Evolutionary conservation across 1,284 basidiomycete genomes (phyloP), one percentile per base, ranked within the genome.

Genomic region (Trichosporon coremiiforme): DNA sequence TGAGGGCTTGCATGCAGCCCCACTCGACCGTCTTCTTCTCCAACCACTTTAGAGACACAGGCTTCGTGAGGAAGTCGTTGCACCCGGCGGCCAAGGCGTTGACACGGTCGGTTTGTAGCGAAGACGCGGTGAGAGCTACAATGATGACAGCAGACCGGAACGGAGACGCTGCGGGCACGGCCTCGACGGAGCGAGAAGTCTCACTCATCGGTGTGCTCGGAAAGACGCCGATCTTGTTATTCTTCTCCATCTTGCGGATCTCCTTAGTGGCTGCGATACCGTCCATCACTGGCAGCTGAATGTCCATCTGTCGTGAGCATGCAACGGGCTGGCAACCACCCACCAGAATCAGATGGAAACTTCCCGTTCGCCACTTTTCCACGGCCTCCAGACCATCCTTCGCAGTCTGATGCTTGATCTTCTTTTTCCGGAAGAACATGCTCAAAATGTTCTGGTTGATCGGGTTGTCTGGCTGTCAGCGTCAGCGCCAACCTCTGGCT

Each of bases 1-100:
- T 84, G 65, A 84, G 72, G 0, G 83, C 82, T 79, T 83, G 83
- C 82, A 84, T 84, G 68, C 83, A 86, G 4, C 87, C 96, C 97
- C 97, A 99, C 82, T 99, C 97, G 73, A 97, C 92, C 77, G 99
- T 95, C 86, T 99, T 99, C 85, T 91, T 93, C 82, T 98, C 95
- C 66, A 99, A 86, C 97, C 97, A 99, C 65, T 91, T 87, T 20
- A 97, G 86, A 9, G 92, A 94, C 33, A 99, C 96, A 0, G 97
- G 97, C 80, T 99, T 99, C 64, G 95, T 99, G 69, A 99, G 84
- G 84, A 98, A 99, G 82, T 99, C 97, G 78, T 99, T 99, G 85
- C 97, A 99, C 2, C 97, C 97, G 0, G 97, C 97, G 0, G 93
- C 95, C 9, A 99, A 88, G 17, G 97, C 97, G 25, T 91, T 91